These are phyloP conservation scores for Pythium apleroticum DNA, from an alignment of 352 stramenopile genomes.

Conservation along the genomic window DNA sequence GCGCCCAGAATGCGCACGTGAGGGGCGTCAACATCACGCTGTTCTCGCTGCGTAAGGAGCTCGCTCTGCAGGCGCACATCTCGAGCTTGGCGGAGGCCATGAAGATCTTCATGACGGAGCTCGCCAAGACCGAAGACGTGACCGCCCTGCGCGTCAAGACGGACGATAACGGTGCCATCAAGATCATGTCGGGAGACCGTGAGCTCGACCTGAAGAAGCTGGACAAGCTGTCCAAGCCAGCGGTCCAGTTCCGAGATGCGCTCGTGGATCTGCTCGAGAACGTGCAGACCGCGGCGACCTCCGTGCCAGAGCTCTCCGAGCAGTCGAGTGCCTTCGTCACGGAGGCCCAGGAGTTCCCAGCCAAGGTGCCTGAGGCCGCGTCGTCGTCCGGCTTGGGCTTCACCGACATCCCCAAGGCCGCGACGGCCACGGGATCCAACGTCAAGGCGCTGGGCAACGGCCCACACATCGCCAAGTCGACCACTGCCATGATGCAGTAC, in stretches of 20 bases:
- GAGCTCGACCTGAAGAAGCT: slow-evolving; percentile 49
- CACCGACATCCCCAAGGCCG: slow-evolving; percentile 46
- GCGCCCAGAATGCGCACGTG: slow-evolving; percentile 28
- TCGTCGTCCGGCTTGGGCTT: slow-evolving; percentile 40
- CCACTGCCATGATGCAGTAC: slow-evolving; percentile 55
- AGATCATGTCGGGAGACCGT: slow-evolving; percentile 46
- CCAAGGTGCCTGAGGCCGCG: slow-evolving; percentile 43
- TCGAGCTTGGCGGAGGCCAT: slow-evolving; percentile 33
- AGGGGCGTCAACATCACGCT: slow-evolving; percentile 34
- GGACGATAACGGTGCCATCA: slow-evolving; percentile 41
- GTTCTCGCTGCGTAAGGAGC: slow-evolving; percentile 43
- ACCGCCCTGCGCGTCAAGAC: slow-evolving; percentile 32
- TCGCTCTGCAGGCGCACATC: slow-evolving; percentile 40
- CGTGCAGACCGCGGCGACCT: slow-evolving; percentile 42
- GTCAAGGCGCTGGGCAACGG: slow-evolving; percentile 47
- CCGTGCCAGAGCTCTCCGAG: slow-evolving; percentile 45
- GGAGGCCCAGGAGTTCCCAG: slow-evolving; percentile 45
- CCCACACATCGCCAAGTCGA: slow-evolving; percentile 48
- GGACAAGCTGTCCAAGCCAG: slow-evolving; percentile 43
- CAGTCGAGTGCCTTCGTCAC: slow-evolving; percentile 37
- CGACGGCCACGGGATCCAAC: slow-evolving; percentile 36
- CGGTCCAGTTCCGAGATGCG: slow-evolving; percentile 44
- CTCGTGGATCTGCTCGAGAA: slow-evolving; percentile 55
- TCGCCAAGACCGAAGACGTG: slow-evolving; percentile 47
- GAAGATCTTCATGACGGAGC: slow-evolving; percentile 44